Base-by-base conservation (phyloP, 768 basidiomycete species). In the Gymnopilus dilepis region DNA sequence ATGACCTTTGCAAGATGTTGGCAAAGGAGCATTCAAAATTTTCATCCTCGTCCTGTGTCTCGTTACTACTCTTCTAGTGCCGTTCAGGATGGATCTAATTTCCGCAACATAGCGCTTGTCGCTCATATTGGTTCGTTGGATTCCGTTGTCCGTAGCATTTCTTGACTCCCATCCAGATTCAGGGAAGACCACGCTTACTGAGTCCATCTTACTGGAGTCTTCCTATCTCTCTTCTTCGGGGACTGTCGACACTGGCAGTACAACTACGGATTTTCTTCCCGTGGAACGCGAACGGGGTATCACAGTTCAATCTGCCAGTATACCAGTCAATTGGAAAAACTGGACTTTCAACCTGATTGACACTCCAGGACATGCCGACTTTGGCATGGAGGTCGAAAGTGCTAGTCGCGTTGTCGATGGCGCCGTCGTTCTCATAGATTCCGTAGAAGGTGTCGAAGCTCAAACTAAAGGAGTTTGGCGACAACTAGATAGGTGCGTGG, bases 331-430 rank as follows among this genome's bases (percentile, higher is more conserved):
- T 70, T 94, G 93, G 93, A 89, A 88, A 71, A 74, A 88, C 56
- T 92, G 91, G 90, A 87, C 83, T 1, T 90, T 92, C 75, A 96
- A 95, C 70, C 83, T 96, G 45, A 88, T 95, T 47, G 94, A 96
- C 69, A 95, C 94, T 3, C 94, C 94, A 15, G 94, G 94, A 34
- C 94, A 96, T 75, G 94, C 92, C 4, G 94, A 96, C 72, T 96
- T 96, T 75, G 94, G 94, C n/a, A 95, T 95, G 93, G 94, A 96
- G 69, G 94, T 96, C 26, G 94, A 95, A 75, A 92, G 93, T 68
- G 94, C 94, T 7, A 95, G 93, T 69, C 86, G 94, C 28, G 90
- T 96, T 15, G 86, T 95, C 4, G 94, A 96, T 64, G 94, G 94
- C 58, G 94, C 93, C 15, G 87, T 96, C 28, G 91, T 96, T 30